Evolutionary conservation across 2,329 filamentous ascomycete species (phyloP).

Genomic region (Dothistroma pini): DNA sequence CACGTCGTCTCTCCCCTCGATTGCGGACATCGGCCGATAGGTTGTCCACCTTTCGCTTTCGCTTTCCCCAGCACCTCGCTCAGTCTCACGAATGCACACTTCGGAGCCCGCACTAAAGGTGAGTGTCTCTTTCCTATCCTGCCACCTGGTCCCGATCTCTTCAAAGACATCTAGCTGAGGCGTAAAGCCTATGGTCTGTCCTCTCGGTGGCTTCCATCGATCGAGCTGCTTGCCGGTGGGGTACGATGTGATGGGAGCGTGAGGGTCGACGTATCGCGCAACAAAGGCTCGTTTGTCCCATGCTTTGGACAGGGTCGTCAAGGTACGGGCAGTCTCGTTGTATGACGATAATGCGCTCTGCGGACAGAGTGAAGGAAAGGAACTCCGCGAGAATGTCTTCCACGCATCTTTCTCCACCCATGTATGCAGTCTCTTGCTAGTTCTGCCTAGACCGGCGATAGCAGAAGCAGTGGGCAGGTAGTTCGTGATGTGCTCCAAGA

Average conservation of each 20-base stretch:
- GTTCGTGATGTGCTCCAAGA: constrained; percentile 36
- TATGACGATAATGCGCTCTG: constrained; percentile 39
- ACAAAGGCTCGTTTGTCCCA: constrained; percentile 56
- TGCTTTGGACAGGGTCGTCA: constrained; percentile 56
- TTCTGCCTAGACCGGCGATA: constrained; percentile 44
- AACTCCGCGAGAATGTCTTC: constrained; percentile 46
- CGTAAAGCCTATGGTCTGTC: constrained; percentile 57
- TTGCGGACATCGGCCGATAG: constrained; percentile 50
- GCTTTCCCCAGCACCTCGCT: constrained; percentile 26
- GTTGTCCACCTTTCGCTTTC: constrained; percentile 44
- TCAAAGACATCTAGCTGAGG: constrained; percentile 40
- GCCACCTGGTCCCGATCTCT: constrained; percentile 38
- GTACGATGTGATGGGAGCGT: constrained; percentile 35
- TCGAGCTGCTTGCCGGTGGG: constrained; percentile 26
- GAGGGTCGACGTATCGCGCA: constrained; percentile 50
- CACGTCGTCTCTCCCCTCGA: constrained; percentile 57
- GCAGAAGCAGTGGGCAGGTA: constrained; percentile 46
- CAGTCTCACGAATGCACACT: constrained; percentile 48
- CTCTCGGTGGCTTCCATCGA: constrained; percentile 42
- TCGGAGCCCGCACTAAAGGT: constrained; percentile 60
- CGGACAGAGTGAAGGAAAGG: constrained; percentile 43
- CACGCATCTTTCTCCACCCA: constrained; percentile 47
- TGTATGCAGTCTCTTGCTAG: constrained; percentile 44
- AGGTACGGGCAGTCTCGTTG: constrained; percentile 51
- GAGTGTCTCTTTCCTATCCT: constrained; percentile 53